Evolutionary conservation across 345 rosid species (phyloP), one percentile per base, ranked within the genome.

Genomic region (Triadica sebifera): DNA sequence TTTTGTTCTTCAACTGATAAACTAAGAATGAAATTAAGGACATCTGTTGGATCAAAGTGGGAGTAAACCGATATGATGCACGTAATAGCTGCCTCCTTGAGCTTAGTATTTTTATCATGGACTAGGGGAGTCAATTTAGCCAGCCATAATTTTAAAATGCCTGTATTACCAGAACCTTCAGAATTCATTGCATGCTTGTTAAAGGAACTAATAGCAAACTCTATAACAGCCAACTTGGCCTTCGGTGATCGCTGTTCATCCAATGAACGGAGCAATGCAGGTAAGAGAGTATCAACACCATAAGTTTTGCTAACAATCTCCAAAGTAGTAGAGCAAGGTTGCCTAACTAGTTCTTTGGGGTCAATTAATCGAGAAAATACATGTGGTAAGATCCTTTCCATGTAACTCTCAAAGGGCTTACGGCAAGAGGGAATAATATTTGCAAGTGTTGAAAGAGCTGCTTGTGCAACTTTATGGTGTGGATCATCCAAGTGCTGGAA

Each of bases 381-480:
- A 87, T 91, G 99, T 19, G 99, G 98, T 68, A 93, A 84, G 61
- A 95, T 91, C 83, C 99, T 87, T 80, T 95, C 99, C 94, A 95
- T 93, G 81, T 89, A 95, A 84, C 96, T 89, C 85, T 95, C 99
- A 79, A 95, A 95, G 17, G 97, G 94, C 90, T 89, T 95, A 80
- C 99, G 89, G 84, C 99, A 95, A 72, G 96, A 78, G 58, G 98
- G 94, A 79, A 95, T 90, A 74, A 95, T 87, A 82, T 93, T 98
- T 25, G 98, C 96, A 17, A 95, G 96, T 29, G 98, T 88, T 46
- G 98, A 90, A 64, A 95, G 88, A 81, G 99, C 98, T 81, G 99
- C 99, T 84, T 95, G 99, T 29, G 99, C 99, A 67, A 93, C 99
- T 84, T 95, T 95, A 86, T 93, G 99, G 84, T 95, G 99, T 57